Evolutionary conservation across 176 grass and related monocot genomes (phyloP).

Genomic region (Oryza glaberrima): DNA sequence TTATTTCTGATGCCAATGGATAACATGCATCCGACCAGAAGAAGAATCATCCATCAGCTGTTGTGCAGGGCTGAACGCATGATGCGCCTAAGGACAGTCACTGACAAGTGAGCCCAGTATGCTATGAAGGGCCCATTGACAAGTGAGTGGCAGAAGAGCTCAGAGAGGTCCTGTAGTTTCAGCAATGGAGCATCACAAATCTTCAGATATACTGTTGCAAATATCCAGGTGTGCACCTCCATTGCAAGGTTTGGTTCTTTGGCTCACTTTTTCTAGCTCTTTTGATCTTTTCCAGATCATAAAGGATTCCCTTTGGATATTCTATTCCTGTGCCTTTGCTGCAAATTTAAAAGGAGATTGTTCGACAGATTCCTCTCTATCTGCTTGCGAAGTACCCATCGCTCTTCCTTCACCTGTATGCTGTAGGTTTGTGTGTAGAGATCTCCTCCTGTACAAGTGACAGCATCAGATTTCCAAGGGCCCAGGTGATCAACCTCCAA

Average conservation of each 20-base stretch:
- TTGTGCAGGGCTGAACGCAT: background rate
- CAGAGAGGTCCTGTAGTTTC: background rate
- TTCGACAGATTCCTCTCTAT: slow-evolving; percentile 44
- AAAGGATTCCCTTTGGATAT: slow-evolving; percentile 33
- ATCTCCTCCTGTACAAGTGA: background rate
- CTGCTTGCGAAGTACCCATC: slow-evolving; percentile 16
- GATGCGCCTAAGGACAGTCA: background rate
- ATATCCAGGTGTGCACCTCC: slow-evolving; percentile 20
- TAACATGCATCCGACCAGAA: slow-evolving; percentile 35
- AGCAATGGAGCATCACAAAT: background rate
- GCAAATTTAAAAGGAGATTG: background rate
- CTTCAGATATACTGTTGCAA: background rate
- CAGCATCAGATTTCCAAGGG: background rate
- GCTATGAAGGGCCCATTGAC: slow-evolving; percentile 7
- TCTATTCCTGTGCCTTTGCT: background rate
- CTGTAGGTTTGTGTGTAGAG: background rate
- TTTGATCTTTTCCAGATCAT: background rate
- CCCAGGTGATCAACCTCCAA: background rate
- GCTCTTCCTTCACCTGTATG: background rate
- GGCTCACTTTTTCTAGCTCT: background rate
- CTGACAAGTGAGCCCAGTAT: background rate
- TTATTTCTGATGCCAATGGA: slow-evolving; percentile 19
- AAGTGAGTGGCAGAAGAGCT: slow-evolving; percentile 20
- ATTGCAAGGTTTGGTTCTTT: slow-evolving; percentile 20
- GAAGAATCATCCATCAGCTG: background rate